These are phyloP conservation scores for Cryptococcus sp. DNA, from an alignment of 1,284 basidiomycete genomes.

Conservation along the genomic window DNA sequence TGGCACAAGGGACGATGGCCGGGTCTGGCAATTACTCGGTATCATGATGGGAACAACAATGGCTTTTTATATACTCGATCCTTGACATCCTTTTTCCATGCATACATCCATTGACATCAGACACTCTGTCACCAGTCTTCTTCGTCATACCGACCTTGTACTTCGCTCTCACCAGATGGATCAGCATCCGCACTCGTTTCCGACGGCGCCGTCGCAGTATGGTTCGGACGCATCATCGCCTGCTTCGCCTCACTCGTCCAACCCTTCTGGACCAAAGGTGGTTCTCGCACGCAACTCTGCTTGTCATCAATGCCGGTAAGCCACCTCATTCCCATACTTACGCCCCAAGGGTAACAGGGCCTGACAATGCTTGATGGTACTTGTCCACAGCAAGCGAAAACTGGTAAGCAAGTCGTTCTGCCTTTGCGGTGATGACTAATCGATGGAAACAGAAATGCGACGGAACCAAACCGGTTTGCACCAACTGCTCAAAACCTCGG, in stretches of 20 bases:
- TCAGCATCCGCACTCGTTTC: too few relatives aligned
- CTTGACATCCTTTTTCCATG: too few relatives aligned
- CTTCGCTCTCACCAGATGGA: too few relatives aligned
- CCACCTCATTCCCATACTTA: neutral
- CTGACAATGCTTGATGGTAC: conserved; percentile 1
- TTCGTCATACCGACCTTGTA: too few relatives aligned
- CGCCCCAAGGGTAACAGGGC: too few relatives aligned
- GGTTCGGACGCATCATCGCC: neutral
- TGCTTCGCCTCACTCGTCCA: neutral
- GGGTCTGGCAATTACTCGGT: too few relatives aligned
- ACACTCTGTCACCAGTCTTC: too few relatives aligned
- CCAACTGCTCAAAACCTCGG: conserved; percentile 42
- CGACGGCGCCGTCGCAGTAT: too few relatives aligned
- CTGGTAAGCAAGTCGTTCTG: conserved; percentile 27
- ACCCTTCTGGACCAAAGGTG: neutral
- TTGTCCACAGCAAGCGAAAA: conserved; percentile 30
- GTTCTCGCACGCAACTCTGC: conserved; percentile 46
- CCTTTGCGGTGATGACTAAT: neutral
- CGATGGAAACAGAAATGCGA: conserved; percentile 42
- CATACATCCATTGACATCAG: too few relatives aligned
- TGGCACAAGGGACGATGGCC: too few relatives aligned
- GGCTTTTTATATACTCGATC: too few relatives aligned
- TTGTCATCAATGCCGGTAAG: conserved; percentile 47
- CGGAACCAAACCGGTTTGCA: conserved; percentile 40
- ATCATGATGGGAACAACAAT: too few relatives aligned